Evolutionary conservation across 768 basidiomycete genomes (phyloP), one percentile per base, ranked within the genome.

Genomic region (Lactifluus subvellereus): DNA sequence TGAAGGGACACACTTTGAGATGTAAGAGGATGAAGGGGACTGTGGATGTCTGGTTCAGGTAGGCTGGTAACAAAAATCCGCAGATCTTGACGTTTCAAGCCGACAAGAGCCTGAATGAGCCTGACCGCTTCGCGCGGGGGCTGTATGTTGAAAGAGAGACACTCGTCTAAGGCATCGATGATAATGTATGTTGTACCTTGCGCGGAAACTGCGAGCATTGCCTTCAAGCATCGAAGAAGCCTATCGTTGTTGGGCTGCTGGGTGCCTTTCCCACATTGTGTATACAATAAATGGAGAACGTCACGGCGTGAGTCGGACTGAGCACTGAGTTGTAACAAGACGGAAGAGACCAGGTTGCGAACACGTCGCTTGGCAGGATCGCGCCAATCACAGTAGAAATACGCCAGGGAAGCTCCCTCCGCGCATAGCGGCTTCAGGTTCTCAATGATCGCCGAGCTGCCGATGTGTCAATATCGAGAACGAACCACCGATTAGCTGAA

Each of bases 101-200:
- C 6, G 14, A 69, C 55, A 11, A 62, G 38, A 3, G 37, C 42
- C 4, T 68, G 50, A 8, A 72, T 49, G 35, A 57, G 50, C 2
- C 53, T 47, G n/a, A 22, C 22, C 4, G 47, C 30, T 27, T 63
- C 57, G 32, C 45, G 37, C 6, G 20, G 45, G 10, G 56, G 45
- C 33, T 69, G 65, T 14, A 56, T 38, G 54, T 16, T 35, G 40
- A 50, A 27, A 9, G 53, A 61, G 32, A 50, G 60, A 37, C 66
- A 68, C 60, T 72, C 71, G 35, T 72, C 71, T 1, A 71, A 54
- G 0, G 61, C 71, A 48, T 72, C 71, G 33, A 71, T 32, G 3
- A 71, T 49, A 43, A 71, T 54, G 40, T 67, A 71, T 0, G 64
- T 67, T 18, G n/a, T 48, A 16, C 52, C 52, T 13, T 54, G 37